Evolutionary conservation across 805 yeast genomes (phyloP).

Genomic region (Spathaspora hagerdaliae): DNA sequence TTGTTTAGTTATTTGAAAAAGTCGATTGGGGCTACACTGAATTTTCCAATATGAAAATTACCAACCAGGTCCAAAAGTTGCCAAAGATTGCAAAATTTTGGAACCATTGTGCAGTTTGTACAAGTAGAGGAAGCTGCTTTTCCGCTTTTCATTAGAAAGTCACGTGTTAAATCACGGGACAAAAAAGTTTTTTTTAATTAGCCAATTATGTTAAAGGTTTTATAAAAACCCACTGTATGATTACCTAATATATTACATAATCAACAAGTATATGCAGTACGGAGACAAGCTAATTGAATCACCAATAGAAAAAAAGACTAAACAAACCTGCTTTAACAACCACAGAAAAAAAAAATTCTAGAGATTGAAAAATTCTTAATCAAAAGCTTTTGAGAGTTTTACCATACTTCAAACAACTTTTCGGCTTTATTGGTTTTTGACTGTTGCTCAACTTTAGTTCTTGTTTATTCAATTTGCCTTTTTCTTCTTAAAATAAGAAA

Average conservation of each 20-base stretch:
- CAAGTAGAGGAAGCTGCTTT: constrained; percentile 42
- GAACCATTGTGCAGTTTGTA: constrained; percentile 28
- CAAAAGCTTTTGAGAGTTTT: too few species aligned
- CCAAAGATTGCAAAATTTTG: too few species aligned
- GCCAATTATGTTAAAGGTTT: constrained; percentile 44
- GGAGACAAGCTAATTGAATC: constrained; percentile 12
- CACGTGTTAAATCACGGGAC: neutral
- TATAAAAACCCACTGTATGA: constrained; percentile 12
- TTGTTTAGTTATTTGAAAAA: too few species aligned
- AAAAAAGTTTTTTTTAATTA: constrained; percentile 39
- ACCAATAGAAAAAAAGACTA: constrained; percentile 58
- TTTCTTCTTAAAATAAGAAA: neutral
- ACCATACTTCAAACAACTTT: too few species aligned
- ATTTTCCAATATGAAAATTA: too few species aligned
- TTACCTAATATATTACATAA: neutral
- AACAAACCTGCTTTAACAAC: constrained; percentile 39
- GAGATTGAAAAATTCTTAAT: neutral
- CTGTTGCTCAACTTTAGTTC: neutral
- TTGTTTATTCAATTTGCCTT: neutral
- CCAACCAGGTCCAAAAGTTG: too few species aligned
- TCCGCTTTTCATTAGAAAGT: too few species aligned
- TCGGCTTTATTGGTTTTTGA: neutral
- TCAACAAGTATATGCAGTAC: neutral
- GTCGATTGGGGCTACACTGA: too few species aligned
- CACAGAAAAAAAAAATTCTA: neutral